These are phyloP conservation scores for Komagataella pseudopastoris DNA, from an alignment of 805 yeast genomes.

Conservation along the genomic window DNA sequence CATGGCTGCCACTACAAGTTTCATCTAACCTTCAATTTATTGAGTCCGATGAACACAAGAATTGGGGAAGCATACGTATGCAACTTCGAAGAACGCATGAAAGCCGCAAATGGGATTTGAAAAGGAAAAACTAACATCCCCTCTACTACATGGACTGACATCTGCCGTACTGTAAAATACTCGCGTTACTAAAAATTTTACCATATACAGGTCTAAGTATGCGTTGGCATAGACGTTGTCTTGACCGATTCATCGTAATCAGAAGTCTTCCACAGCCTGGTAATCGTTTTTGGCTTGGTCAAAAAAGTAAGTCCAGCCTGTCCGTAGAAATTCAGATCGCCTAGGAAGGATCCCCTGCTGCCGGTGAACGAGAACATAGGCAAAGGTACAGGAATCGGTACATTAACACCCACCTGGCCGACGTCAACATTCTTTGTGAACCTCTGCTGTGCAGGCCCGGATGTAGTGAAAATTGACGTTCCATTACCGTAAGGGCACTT, in stretches of 20 bases:
- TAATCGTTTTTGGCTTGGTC: slow-evolving; percentile 67
- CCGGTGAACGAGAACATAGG: slow-evolving; percentile 79
- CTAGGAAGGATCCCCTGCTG: slow-evolving; percentile 60
- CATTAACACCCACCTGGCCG: slow-evolving; percentile 70
- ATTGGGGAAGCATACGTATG: no score
- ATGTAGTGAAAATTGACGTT: slow-evolving; percentile 52
- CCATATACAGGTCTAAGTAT: slow-evolving; percentile 15
- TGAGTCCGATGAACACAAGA: no score
- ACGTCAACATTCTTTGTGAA: slow-evolving; percentile 56
- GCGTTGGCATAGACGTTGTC: slow-evolving; percentile 63
- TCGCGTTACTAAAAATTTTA: not conserved
- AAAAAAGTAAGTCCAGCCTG: slow-evolving; percentile 61
- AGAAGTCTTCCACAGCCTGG: slow-evolving; percentile 50
- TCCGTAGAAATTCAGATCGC: slow-evolving; percentile 71
- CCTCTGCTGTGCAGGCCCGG: slow-evolving; percentile 59
- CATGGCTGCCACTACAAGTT: no score
- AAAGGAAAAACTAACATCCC: no score
- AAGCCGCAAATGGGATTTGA: no score
- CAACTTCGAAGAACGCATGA: no score
- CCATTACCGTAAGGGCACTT: slow-evolving; percentile 54
- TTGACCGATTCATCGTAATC: slow-evolving; percentile 30
- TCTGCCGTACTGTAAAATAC: no score
- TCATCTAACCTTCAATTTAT: no score
- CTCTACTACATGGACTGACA: no score
- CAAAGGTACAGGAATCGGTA: slow-evolving; percentile 70